Base-by-base conservation (phyloP, 2,329 filamentous ascomycete species). In the Fusarium proliferatum region DNA sequence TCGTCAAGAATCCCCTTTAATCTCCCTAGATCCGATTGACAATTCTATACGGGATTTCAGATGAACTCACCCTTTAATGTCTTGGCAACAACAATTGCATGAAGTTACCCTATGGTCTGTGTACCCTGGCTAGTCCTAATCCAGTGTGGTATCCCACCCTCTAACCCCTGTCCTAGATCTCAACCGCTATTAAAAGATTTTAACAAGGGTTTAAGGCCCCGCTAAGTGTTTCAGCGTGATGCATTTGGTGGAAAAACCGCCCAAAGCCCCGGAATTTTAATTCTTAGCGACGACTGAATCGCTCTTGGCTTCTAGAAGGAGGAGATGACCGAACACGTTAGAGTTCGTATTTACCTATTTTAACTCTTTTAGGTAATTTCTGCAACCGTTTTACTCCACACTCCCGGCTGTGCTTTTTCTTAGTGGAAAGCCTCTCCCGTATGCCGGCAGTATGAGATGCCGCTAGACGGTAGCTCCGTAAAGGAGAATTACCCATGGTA, bases 171-270 rank as follows among this genome's bases (percentile, higher is more conserved):
- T 19, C 9, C 28, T 33, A n/a, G 34, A 38, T 51, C 46, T 30
- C 42, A 26, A 6, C 39, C 33, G 7, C 38, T 56, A 68, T 68
- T 55, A 68, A 68, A 68, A 69, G 49, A 57, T 2, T n/a, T 11
- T 0, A 12, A 17, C 38, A 5, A 7, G 39, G 57, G 30, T 23
- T 3, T 1, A 11, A 11, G 7, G 15, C 11, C 1, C n/a, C 34
- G 5, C 52, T 21, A 51, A 26, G 42, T 0, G 64, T 68, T 69
- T 63, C 23, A 49, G 6, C 8, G 11, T 23, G 28, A 36, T 64
- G n/a, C 15, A 30, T 61, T 64, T 46, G 61, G 60, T 58, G 53
- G 28, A 12, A 38, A 48, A 48, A 10, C 60, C 53, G 60, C 15
- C 19, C 4, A 21, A 17, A 7, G 23, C 21, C 26, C 33, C 12